Evolutionary conservation across 148 eudicot species (phyloP).

Genomic region (Gaultheria prostrata): DNA sequence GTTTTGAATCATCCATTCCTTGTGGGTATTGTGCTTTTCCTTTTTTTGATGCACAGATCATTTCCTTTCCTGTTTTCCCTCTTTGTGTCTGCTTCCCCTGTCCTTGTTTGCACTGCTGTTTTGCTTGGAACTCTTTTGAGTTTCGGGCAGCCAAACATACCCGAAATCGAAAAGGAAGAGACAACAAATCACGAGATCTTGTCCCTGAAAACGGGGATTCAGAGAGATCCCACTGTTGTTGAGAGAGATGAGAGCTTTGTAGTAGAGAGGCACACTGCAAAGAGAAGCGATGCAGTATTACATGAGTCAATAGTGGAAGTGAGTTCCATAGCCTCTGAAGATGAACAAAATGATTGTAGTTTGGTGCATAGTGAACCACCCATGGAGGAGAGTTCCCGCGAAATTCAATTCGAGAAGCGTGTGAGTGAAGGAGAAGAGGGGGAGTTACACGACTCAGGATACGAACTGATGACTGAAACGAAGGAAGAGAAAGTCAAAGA

Average conservation of each 20-base stretch:
- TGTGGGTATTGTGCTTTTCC: slow-evolving; percentile 25
- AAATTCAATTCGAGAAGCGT: slow-evolving; percentile 22
- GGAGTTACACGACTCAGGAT: not conserved
- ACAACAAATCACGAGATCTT: slow-evolving; percentile 17
- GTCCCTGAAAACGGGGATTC: slow-evolving; percentile 20
- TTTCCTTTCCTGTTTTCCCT: slow-evolving; percentile 53
- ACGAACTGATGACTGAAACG: slow-evolving; percentile 9
- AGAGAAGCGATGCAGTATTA: slow-evolving; percentile 27
- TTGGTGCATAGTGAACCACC: not conserved
- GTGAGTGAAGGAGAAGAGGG: slow-evolving; percentile 14
- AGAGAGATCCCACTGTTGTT: slow-evolving; percentile 16
- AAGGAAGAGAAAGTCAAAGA: slow-evolving; percentile 10
- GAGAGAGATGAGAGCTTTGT: slow-evolving; percentile 30
- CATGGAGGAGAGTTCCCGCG: slow-evolving; percentile 9
- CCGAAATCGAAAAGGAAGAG: slow-evolving; percentile 22
- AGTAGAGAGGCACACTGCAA: slow-evolving; percentile 26
- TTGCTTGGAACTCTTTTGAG: slow-evolving; percentile 49
- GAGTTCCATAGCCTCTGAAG: slow-evolving; percentile 4
- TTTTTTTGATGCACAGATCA: slow-evolving; percentile 37
- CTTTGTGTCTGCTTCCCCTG: slow-evolving; percentile 55
- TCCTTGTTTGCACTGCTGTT: slow-evolving; percentile 45
- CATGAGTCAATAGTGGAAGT: slow-evolving; percentile 33
- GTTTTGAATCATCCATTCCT: slow-evolving; percentile 46
- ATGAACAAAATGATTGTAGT: slow-evolving; percentile 8
- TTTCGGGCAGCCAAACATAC: slow-evolving; percentile 43